Conservation (phyloP, 495 filamentous ascomycete genomes). For the Daldinia caldariorum region DNA sequence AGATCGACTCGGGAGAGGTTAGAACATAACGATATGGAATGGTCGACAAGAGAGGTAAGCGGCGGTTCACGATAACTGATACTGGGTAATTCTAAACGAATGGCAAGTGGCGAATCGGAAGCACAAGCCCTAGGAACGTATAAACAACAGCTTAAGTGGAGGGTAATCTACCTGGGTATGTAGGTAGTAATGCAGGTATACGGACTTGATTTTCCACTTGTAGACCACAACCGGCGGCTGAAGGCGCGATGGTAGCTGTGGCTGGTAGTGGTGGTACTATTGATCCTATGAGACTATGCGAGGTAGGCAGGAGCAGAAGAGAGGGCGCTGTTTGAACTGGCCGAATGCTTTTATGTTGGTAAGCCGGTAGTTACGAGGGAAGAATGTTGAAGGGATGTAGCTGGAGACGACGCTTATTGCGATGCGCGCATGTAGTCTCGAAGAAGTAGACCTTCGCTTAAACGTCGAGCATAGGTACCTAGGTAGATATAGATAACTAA, state of each 20-base stretch:
- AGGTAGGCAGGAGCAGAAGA: background rate
- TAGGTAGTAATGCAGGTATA: background rate
- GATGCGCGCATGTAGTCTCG: slow-evolving; percentile 14
- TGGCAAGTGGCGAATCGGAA: background rate
- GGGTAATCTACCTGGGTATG: background rate
- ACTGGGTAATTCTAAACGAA: background rate
- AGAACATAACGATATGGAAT: slow-evolving; percentile 40
- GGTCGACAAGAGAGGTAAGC: background rate
- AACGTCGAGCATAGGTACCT: background rate
- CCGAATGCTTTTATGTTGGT: background rate
- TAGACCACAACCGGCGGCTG: background rate
- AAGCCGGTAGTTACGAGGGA: background rate
- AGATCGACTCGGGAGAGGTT: slow-evolving; percentile 14
- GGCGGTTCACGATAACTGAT: background rate
- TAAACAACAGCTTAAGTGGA: background rate
- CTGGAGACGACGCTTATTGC: slow-evolving; percentile 8
- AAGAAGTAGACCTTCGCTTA: background rate
- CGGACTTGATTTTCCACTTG: background rate
- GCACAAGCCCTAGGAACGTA: background rate
- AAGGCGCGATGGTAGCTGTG: background rate
- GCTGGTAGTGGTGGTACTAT: background rate
- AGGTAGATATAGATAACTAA: background rate
- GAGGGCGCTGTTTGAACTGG: background rate
- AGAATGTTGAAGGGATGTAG: background rate
- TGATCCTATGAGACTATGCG: background rate